Conservation (phyloP, 176 grass and related monocot species). For the Chrysopogon serrulatus region DNA sequence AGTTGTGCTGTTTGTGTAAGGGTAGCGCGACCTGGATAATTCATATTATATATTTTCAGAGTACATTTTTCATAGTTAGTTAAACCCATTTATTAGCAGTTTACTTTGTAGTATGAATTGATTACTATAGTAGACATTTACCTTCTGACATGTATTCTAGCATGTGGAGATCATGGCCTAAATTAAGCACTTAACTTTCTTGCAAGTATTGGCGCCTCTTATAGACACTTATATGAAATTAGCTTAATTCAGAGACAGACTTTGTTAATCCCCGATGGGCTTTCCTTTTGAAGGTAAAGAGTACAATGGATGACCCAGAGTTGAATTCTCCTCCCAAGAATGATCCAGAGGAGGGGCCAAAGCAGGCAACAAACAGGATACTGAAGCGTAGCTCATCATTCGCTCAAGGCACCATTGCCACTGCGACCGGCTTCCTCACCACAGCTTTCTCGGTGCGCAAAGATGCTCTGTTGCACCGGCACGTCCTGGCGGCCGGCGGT, state of each 20-base stretch:
- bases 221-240: not conserved
- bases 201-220: not conserved
- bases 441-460: constrained; percentile 22
- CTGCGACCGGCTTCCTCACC: constrained; percentile 10
- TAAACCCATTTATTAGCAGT: not conserved
- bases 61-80: not conserved
- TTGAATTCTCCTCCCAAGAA: not conserved
- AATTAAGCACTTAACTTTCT: not conserved
- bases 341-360: not conserved
- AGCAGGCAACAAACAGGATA: not conserved
- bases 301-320: not conserved
- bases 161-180: not conserved
- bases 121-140: not conserved
- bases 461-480: constrained; percentile 12
- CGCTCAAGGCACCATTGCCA: constrained; percentile 10
- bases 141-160: not conserved
- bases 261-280: not conserved
- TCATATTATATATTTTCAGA: not conserved
- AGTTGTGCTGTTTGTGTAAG: not conserved
- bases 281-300: not conserved
- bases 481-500: constrained; percentile 7
- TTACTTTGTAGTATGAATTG: not conserved
- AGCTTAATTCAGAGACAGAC: not conserved
- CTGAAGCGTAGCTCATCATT: constrained; percentile 1
- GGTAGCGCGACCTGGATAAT: too few relatives aligned